Evolutionary conservation across 768 basidiomycete species (phyloP).

Genomic region (Lactifluus rugatus): DNA sequence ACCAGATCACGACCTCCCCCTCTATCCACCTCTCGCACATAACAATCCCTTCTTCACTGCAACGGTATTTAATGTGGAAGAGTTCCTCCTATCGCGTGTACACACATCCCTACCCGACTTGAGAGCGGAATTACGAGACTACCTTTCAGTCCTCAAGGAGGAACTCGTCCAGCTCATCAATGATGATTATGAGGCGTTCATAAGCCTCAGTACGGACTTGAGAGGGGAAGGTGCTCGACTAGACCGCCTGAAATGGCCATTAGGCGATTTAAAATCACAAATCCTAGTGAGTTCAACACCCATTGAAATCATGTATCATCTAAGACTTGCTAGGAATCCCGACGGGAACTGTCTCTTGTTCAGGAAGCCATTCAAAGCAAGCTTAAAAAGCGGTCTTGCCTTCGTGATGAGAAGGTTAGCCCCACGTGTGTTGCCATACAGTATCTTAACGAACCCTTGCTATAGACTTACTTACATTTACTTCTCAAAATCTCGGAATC

Average conservation of each 20-base stretch:
- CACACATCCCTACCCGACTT: slow-evolving; percentile 83
- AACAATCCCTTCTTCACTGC: slow-evolving; percentile 62
- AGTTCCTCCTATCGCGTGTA: slow-evolving; percentile 78
- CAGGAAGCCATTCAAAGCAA: slow-evolving; percentile 72
- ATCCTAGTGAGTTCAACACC: slow-evolving; percentile 47
- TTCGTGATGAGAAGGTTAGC: slow-evolving; percentile 80
- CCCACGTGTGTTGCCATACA: slow-evolving; percentile 3
- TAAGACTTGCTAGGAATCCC: slow-evolving; percentile 41
- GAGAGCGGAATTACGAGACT: slow-evolving; percentile 77
- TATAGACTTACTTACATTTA: slow-evolving; percentile 71
- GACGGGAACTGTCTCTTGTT: slow-evolving; percentile 50
- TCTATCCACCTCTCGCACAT: slow-evolving; percentile 68
- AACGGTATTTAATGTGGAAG: slow-evolving; percentile 68
- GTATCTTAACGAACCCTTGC: neutral
- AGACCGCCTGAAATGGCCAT: slow-evolving; percentile 55
- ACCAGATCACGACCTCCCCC: slow-evolving; percentile 42
- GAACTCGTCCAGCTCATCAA: slow-evolving; percentile 95
- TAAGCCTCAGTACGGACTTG: slow-evolving; percentile 88
- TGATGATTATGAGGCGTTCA: slow-evolving; percentile 96
- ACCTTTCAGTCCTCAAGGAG: slow-evolving; percentile 75
- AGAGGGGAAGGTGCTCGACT: slow-evolving; percentile 74
- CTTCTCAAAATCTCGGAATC: slow-evolving; percentile 91
- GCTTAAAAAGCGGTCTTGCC: slow-evolving; percentile 56
- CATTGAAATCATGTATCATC: neutral
- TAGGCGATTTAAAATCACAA: slow-evolving; percentile 51